phyloP scores from a whole-genome alignment of 306 rosid species.

The Vachellia collinsii region DNA sequence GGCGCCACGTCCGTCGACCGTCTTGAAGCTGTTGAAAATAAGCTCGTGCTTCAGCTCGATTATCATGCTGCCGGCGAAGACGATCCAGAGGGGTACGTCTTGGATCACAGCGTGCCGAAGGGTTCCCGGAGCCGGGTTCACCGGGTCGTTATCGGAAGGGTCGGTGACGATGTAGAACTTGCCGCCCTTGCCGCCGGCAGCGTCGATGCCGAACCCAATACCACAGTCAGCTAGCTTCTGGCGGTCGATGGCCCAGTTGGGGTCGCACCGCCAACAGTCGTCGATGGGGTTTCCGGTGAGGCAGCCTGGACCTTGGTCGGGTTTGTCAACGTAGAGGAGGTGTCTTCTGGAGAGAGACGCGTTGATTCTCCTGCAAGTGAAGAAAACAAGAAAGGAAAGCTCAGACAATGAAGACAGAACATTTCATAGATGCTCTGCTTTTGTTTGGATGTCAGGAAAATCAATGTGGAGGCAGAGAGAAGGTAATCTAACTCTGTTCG shows the following conservation, averaged over 20 bases:
- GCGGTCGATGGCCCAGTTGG: conserved; percentile 52
- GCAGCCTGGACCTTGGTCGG: conserved; percentile 42
- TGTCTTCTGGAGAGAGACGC: conserved; percentile 59
- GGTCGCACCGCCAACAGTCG: conserved; percentile 72
- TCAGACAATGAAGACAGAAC: too few relatives aligned
- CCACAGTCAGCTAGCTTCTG: conserved; percentile 72
- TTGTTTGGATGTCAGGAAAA: conserved; percentile 39
- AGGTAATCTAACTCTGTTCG: not conserved
- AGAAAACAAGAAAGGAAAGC: not conserved
- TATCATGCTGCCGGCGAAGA: conserved; percentile 78
- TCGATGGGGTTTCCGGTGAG: conserved; percentile 67
- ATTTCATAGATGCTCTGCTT: not conserved
- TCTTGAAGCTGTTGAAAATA: conserved; percentile 71
- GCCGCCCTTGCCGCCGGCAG: conserved; percentile 70
- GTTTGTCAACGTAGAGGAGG: conserved; percentile 28
- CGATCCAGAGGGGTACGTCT: conserved; percentile 77
- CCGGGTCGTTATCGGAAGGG: conserved; percentile 62
- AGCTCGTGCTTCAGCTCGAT: conserved; percentile 69
- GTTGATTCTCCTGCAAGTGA: conserved; percentile 65
- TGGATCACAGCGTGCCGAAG: conserved; percentile 72
- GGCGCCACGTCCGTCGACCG: conserved; percentile 71
- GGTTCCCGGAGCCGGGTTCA: conserved; percentile 58
- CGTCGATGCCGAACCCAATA: conserved; percentile 63
- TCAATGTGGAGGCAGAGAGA: not conserved
- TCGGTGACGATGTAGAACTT: conserved; percentile 66